Evolutionary conservation across 345 rosid genomes (phyloP).

Genomic region (Boechera stricta): DNA sequence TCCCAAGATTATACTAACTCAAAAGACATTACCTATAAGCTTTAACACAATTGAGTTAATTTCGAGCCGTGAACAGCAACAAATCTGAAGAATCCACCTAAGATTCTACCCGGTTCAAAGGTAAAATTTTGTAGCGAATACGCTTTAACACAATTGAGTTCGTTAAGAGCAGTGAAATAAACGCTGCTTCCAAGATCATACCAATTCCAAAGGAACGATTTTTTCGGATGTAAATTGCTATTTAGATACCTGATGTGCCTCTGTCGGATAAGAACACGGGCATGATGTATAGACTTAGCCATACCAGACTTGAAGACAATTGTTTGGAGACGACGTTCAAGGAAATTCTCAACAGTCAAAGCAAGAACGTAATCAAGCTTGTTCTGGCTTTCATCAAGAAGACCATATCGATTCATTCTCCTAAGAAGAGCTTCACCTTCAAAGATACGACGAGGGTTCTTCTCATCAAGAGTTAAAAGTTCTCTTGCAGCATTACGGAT

Average conservation of each 20-base stretch:
- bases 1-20: background rate
- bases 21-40: background rate
- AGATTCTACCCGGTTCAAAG: background rate
- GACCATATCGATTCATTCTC: constrained; percentile 62
- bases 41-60: background rate
- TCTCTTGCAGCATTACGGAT: constrained; percentile 70
- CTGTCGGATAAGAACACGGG: constrained; percentile 66
- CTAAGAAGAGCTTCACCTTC: constrained; percentile 69
- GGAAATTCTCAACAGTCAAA: constrained; percentile 58
- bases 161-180: background rate
- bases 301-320: constrained; percentile 59
- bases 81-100: background rate
- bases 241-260: constrained; percentile 58
- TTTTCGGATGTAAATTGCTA: background rate
- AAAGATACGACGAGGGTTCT: constrained; percentile 62
- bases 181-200: background rate
- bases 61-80: no score
- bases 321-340: constrained; percentile 54
- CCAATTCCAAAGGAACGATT: background rate
- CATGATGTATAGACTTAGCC: constrained; percentile 73
- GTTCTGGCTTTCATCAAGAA: constrained; percentile 64
- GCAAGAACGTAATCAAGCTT: constrained; percentile 71
- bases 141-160: background rate
- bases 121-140: no score
- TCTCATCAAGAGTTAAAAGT: constrained; percentile 66